Percentiles rank a stretch among this genome's conserved stretches.
These are phyloP conservation scores for Wickerhamomyces bisporus DNA, from an alignment of 805 yeast genomes.

Conservation along the genomic window DNA sequence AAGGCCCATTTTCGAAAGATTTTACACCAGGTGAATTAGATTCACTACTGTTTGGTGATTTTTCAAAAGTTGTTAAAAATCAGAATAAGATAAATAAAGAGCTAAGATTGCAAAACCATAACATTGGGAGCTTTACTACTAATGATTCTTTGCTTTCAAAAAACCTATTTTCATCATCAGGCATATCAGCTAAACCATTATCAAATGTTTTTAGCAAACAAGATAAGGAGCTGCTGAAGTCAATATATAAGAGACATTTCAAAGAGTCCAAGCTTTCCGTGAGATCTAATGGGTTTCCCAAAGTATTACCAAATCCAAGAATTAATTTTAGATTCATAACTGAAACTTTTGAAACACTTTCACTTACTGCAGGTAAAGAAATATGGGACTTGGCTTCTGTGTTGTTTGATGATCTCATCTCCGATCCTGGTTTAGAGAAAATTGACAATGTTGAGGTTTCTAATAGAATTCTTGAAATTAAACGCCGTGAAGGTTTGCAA, in stretches of 20 bases:
- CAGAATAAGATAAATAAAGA: conserved; percentile 26
- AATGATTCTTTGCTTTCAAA: conserved; percentile 13
- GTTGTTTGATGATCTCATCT: conserved; percentile 45
- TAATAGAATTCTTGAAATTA: conserved; percentile 24
- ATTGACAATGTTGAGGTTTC: conserved; percentile 20
- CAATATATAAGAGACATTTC: conserved; percentile 23
- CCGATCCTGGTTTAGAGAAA: conserved; percentile 14
- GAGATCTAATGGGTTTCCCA: conserved; percentile 35
- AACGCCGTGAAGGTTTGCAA: conserved; percentile 42
- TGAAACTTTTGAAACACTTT: conserved; percentile 11
- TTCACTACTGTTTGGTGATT: conserved; percentile 42
- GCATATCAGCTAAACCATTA: background rate
- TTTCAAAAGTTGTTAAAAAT: conserved; percentile 29
- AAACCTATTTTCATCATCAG: conserved; percentile 1
- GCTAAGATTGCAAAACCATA: conserved; percentile 21
- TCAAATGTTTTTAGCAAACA: conserved; percentile 1
- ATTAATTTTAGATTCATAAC: conserved; percentile 29
- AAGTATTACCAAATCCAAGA: conserved; percentile 24
- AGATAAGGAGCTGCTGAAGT: conserved; percentile 10
- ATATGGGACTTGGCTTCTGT: conserved; percentile 57
- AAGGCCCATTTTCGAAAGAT: conserved; percentile 18
- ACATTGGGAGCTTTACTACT: conserved; percentile 20
- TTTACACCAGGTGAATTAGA: conserved; percentile 36
- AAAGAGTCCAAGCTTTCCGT: conserved; percentile 16
- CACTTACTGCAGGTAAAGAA: conserved; percentile 23